Base-by-base conservation (phyloP, 805 yeast genomes). In the Ogataea dorogensis region DNA sequence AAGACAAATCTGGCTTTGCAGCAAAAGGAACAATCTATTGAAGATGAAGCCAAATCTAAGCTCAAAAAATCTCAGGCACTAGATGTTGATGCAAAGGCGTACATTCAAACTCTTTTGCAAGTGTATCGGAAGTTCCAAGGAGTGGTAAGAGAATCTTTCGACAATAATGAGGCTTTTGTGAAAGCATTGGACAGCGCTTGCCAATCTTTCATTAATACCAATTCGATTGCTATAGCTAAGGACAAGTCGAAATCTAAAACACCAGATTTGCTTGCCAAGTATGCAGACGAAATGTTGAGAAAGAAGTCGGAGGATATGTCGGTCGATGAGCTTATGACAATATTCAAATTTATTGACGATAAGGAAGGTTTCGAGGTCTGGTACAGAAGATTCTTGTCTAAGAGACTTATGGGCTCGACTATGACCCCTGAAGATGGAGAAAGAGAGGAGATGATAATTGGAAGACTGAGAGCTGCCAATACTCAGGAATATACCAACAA, bases 351-450 rank as follows among this genome's bases (percentile, higher is more conserved):
- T 57, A 73, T 94, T 40, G 88, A 86, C 28, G 98, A 93, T 59
- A 89, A 88, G 60, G 98, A 94, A 66, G 86, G 93, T 26, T 94
- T 93, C 63, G 98, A 93, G 65, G 83, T 81, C 43, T 84, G 86
- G 66, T 93, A 93, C 63, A 79, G 97, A 61, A 77, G 97, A 45
- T 69, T 83, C 55, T 72, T 93, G 50, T 91, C 98, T 8, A 85
- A 83, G 58, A 77, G 99, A 58, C 73, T 93, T 50, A 89, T 93
- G 52, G 51, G 56, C 28, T 51, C 58, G n/a, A 82, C 84, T 55
- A 84, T 88, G 50, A 78, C 93, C 13, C 83, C 95, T 3, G 81
- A 85, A 28, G 81, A 87, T 22, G 95, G 86, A 40, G 91, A 83
- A 46, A 75, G 79, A 45, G 99, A 93, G 64, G 91, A 86, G 48